Base-by-base conservation (phyloP, 2,329 filamentous ascomycete species). In the Colletotrichum sp. region DNA sequence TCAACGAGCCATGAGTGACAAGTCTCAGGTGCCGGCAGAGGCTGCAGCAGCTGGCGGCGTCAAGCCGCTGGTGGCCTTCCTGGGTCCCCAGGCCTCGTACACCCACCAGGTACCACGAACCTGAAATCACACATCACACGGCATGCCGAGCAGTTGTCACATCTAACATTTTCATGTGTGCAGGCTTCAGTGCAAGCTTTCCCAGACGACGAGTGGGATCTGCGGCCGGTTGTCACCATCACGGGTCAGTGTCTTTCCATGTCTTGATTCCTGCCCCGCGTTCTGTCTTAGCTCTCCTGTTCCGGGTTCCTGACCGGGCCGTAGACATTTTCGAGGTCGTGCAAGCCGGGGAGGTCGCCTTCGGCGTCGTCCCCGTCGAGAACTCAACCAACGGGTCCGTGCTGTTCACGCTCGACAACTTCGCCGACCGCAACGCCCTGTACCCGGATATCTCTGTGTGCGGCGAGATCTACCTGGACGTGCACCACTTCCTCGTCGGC, bases 321-420 rank as follows among this genome's bases (percentile, higher is more conserved):
- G 15, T 78, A 93, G 95, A 97, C 82, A 92, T 98, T 79, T 98
- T 98, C 84, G 88, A 93, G 66, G 89, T 92, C 18, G 94, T 98
- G 8, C 95, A 97, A 81, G 88, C 89, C 48, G 89, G 91, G 74
- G 82, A 87, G 60, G 91, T 91, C 1, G 85, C 90, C 68, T 93
- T 93, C 72, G 97, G 96, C 79, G 94, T 98, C 36, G 94, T 98
- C 3, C 97, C 97, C 8, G 96, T 98, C 85, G 96, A 98, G 83
- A 99, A 99, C 87, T 97, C 95, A 55, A 96, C 95, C 82, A 98
- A 98, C 84, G 97, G 97, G 81, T 93, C 94, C 70, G 97, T 99
- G 66, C 92, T 97, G 71, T 94, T 95, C 84, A 98, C 96, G 0
- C 90, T 98, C 28, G 96, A 98, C 85, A 91, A 96, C 78, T 92